Conservation (phyloP, 345 rosid species). For the Microcos paniculata region DNA sequence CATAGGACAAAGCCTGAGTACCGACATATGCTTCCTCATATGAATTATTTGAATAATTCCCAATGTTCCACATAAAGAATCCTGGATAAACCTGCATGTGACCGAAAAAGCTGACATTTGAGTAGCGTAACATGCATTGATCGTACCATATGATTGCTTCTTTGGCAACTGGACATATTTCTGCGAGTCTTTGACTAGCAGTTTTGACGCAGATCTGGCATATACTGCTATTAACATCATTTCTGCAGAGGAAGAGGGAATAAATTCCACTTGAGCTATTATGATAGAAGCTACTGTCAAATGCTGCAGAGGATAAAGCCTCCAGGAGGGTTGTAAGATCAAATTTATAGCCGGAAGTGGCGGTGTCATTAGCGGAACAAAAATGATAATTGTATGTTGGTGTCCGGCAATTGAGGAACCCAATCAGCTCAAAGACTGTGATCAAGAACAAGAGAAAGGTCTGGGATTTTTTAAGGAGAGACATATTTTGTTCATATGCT, state of each 20-base stretch:
- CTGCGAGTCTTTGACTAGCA: slow-evolving; percentile 13
- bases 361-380: background rate
- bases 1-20: background rate
- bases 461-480: background rate
- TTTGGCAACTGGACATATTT: slow-evolving; percentile 21
- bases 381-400: background rate
- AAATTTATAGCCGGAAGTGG: background rate
- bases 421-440: background rate
- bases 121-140: slow-evolving; percentile 35
- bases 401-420: background rate
- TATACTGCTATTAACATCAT: slow-evolving; percentile 10
- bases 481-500: background rate
- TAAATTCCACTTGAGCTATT: slow-evolving; percentile 10
- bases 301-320: background rate
- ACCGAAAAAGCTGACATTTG: slow-evolving; percentile 17
- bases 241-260: slow-evolving; percentile 43
- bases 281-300: background rate
- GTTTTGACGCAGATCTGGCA: slow-evolving; percentile 24
- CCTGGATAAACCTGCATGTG: background rate
- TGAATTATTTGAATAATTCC: background rate
- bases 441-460: background rate
- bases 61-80: background rate
- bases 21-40: background rate
- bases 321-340: background rate
- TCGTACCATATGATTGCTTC: slow-evolving; percentile 37